Conservation (phyloP, 1,284 basidiomycete species). For the Moesziomyces parantarcticus region DNA sequence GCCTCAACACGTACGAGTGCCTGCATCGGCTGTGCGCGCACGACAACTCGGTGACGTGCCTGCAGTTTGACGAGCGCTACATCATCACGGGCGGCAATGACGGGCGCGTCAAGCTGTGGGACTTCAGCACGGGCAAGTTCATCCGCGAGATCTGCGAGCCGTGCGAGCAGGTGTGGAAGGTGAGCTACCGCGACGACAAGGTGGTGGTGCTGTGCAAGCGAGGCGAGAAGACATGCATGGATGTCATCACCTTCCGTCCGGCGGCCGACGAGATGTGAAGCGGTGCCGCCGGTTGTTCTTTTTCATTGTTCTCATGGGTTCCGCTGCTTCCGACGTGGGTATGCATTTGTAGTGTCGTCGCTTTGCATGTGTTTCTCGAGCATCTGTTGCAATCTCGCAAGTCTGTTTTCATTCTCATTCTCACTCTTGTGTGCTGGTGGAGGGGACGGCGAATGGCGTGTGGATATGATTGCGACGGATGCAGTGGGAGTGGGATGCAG, state of each 20-base stretch:
- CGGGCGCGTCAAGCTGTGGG: conserved; percentile 88
- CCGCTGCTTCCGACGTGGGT: too few relatives aligned
- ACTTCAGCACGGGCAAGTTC: conserved; percentile 64
- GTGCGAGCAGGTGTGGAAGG: conserved; percentile 85
- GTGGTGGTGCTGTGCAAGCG: conserved; percentile 85
- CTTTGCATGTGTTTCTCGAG: too few relatives aligned
- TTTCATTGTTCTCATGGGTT: too few relatives aligned
- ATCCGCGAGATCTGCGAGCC: conserved; percentile 63
- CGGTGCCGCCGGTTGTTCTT: too few relatives aligned
- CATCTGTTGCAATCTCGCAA: too few relatives aligned
- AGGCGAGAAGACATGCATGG: conserved; percentile 86
- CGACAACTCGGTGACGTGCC: conserved; percentile 87
- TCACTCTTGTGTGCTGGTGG: too few relatives aligned
- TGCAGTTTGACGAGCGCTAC: conserved; percentile 81
- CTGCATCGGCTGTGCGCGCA: conserved; percentile 72
- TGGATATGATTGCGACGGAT: too few relatives aligned
- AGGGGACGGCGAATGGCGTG: too few relatives aligned
- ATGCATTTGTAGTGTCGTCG: too few relatives aligned
- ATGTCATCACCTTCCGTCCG: conserved; percentile 73
- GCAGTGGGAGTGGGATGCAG: too few relatives aligned
- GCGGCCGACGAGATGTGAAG: conserved; percentile 44
- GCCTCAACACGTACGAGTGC: conserved; percentile 74
- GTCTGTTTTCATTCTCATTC: too few relatives aligned
- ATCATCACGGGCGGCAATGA: conserved; percentile 81
- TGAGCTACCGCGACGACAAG: conserved; percentile 80